Evolutionary conservation across 2,329 filamentous ascomycete species (phyloP).

Genomic region (Epicoccum nigrum): DNA sequence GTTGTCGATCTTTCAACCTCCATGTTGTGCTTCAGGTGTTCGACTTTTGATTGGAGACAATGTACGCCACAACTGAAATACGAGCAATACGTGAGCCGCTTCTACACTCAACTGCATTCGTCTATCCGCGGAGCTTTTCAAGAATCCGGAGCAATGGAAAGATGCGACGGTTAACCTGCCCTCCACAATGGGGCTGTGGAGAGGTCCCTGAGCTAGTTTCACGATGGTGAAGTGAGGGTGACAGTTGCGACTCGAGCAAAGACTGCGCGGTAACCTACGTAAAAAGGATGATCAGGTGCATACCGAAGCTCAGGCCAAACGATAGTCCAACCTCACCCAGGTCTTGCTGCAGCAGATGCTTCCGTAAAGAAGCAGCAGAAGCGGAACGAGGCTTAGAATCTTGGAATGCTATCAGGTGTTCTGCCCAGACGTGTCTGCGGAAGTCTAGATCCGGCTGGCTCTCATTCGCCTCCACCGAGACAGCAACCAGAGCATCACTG

Average conservation of each 20-base stretch:
- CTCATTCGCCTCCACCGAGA: slow-evolving; percentile 2
- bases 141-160: slow-evolving; percentile 1
- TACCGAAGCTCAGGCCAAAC: slow-evolving; percentile 8
- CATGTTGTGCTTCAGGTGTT: not conserved
- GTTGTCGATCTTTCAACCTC: slow-evolving; percentile 5
- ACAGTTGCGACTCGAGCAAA: slow-evolving; percentile 6
- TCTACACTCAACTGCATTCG: slow-evolving; percentile 7
- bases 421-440: not conserved
- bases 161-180: slow-evolving; percentile 15
- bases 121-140: slow-evolving; percentile 8
- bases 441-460: slow-evolving; percentile 15
- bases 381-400: slow-evolving; percentile 1
- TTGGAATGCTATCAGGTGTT: slow-evolving; percentile 8
- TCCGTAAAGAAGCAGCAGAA: slow-evolving; percentile 2
- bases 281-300: slow-evolving; percentile 3
- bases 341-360: slow-evolving; percentile 1
- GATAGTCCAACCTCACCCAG: not conserved
- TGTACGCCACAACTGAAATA: not conserved
- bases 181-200: slow-evolving; percentile 17
- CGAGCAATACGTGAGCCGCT: not conserved
- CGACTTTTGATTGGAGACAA: too few relatives aligned
- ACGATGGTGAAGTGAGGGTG: slow-evolving; percentile 5
- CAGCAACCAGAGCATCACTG: slow-evolving; percentile 1
- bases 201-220: slow-evolving; percentile 13
- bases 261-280: not conserved